Base-by-base conservation (phyloP, 2,329 filamentous ascomycete genomes). In the Stagonosporopsis rhizophila region DNA sequence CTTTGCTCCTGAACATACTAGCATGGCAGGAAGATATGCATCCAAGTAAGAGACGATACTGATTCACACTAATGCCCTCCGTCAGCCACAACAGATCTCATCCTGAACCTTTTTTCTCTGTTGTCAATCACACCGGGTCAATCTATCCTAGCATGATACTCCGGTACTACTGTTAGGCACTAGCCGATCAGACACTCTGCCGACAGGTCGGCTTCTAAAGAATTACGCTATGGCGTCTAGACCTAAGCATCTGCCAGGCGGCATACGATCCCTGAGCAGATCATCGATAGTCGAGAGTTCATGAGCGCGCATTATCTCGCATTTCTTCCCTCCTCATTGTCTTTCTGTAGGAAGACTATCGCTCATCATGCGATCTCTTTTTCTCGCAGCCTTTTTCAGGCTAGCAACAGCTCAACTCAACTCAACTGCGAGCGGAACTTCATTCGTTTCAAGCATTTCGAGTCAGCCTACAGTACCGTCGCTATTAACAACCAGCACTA, bases 321-420 rank as follows among this genome's bases (percentile, higher is more conserved):
- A 28, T 27, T 46, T 40, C 23, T 44, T 44, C 28, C 17, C 28
- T 40, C 23, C 28, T 20, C 11, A 27, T 20, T 20, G 19, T 38
- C 23, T 28, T 51, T 50, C 17, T 25, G 22, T 9, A 19, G 14
- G 22, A 20, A 46, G 56, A 53, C 44, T 44, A 52, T 47, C 40
- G 58, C 38, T 58, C 47, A 35, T 28, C 44, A 66, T 66, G 63
- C 59, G 63, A n/a, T 53, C 46, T 22, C 40, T 55, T 25, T 9
- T 56, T 35, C 23, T 56, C 52, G 45, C 50, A 25, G 48, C 59
- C 38, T 47, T 65, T 11, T 6, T 49, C 44, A 61, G 64, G 60
- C 37, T 65, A 37, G 58, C 47, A 11, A 37, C 44, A 51, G 64
- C 61, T 38, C 64, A 66, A 38, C 50, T 32, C 7, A 62, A 57